Percentiles rank a stretch among this genome's conserved stretches.
Evolutionary conservation across 2,329 filamentous ascomycete genomes (phyloP).

Genomic region (Pleurostoma richardsiae): DNA sequence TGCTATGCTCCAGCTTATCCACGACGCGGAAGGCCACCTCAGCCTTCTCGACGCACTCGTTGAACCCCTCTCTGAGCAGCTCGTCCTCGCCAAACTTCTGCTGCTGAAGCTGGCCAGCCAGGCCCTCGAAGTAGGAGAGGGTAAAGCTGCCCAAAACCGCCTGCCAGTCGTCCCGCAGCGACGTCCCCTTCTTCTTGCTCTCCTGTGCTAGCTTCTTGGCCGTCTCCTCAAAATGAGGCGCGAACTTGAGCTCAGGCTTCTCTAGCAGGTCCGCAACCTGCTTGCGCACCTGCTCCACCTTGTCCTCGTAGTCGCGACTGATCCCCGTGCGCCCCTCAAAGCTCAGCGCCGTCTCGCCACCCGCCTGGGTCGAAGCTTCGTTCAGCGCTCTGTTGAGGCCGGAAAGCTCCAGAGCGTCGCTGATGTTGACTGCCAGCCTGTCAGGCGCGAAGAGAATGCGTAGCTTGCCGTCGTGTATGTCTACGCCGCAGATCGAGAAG

Average conservation of each 20-base stretch:
- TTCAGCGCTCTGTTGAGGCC: conserved; percentile 41
- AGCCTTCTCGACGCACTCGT: conserved; percentile 37
- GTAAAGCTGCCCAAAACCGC: conserved; percentile 32
- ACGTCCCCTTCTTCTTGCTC: conserved; percentile 19
- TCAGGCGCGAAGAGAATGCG: conserved; percentile 39
- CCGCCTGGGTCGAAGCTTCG: conserved; percentile 25
- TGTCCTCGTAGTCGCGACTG: conserved; percentile 34
- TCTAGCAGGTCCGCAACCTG: conserved; percentile 28
- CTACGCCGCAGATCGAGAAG: conserved; percentile 37
- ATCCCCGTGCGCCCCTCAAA: conserved; percentile 38
- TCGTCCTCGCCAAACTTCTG: conserved; percentile 44
- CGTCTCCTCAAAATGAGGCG: conserved; percentile 39
- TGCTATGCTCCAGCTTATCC: conserved; percentile 32
- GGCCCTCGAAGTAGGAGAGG: conserved; percentile 35
- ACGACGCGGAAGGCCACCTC: conserved; percentile 41
- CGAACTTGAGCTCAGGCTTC: conserved; percentile 35
- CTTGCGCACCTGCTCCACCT: conserved; percentile 31
- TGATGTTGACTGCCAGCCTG: conserved; percentile 39
- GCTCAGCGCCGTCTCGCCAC: conserved; percentile 25
- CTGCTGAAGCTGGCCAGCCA: conserved; percentile 33
- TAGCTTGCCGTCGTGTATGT: conserved; percentile 39
- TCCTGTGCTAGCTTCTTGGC: conserved; percentile 33
- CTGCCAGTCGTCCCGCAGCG: conserved; percentile 35
- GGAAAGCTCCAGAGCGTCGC: conserved; percentile 26
- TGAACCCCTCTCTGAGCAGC: conserved; percentile 40